Evolutionary conservation across 2,329 filamentous ascomycete species (phyloP).

Genomic region (Rachicladosporium sp.): DNA sequence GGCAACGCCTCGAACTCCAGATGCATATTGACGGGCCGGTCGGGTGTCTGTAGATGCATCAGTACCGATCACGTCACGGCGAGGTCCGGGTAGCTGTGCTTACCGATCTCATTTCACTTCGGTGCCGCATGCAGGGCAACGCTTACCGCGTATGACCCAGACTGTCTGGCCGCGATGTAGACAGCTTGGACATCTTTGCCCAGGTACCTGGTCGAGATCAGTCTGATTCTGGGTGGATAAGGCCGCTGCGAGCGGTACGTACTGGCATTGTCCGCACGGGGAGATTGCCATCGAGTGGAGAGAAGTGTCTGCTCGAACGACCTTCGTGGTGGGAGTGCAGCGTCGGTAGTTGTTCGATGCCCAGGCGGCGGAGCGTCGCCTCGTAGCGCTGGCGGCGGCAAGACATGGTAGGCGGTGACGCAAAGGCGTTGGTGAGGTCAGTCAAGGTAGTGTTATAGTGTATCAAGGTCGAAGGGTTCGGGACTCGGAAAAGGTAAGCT

Average conservation of each 20-base stretch:
- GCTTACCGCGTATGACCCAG: slow-evolving; percentile 26
- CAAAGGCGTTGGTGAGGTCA: neutral
- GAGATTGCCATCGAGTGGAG: slow-evolving; percentile 6
- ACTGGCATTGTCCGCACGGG: slow-evolving; percentile 14
- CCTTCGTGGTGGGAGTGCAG: slow-evolving; percentile 6
- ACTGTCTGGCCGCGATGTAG: slow-evolving; percentile 17
- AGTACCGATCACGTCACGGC: too few relatives aligned
- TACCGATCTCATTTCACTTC: slow-evolving; percentile 17
- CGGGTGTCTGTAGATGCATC: too few relatives aligned
- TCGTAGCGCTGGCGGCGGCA: slow-evolving; percentile 16
- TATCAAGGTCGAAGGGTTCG: neutral
- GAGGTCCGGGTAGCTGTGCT: neutral
- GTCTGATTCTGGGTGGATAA: neutral
- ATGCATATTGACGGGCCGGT: too few relatives aligned
- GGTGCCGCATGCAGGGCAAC: slow-evolving; percentile 21
- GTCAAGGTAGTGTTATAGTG: neutral
- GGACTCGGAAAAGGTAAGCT: neutral
- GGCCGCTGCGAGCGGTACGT: neutral
- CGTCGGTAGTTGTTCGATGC: slow-evolving; percentile 19
- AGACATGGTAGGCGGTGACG: slow-evolving; percentile 11
- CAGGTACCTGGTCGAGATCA: slow-evolving; percentile 18
- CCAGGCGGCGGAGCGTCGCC: slow-evolving; percentile 12
- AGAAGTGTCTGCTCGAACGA: slow-evolving; percentile 5
- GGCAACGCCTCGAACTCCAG: too few relatives aligned
- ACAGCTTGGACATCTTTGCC: slow-evolving; percentile 21